Conservation (phyloP, 2,329 filamentous ascomycete species). For the Cercospora nicotianae region DNA sequence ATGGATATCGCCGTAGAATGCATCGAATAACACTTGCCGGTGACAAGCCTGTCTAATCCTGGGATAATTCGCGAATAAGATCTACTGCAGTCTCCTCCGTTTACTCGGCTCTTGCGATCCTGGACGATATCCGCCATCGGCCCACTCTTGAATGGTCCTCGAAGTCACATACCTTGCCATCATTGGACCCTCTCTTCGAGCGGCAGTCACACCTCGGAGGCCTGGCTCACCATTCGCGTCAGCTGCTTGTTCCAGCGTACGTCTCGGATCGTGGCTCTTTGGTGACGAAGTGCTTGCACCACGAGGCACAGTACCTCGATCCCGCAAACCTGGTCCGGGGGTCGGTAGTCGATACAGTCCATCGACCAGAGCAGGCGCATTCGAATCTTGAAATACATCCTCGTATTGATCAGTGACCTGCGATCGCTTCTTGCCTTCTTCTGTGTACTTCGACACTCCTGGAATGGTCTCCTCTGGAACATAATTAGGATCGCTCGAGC, state of each 20-base stretch:
- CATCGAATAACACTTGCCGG: constrained; percentile 21
- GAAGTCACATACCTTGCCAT: background rate
- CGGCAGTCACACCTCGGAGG: background rate
- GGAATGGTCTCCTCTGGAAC: background rate
- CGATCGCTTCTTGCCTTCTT: background rate
- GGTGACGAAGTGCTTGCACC: background rate
- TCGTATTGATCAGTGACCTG: background rate
- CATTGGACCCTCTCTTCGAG: background rate
- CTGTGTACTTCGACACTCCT: background rate
- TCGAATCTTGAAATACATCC: background rate
- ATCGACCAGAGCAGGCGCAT: background rate
- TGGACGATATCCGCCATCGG: background rate
- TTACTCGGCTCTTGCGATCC: background rate
- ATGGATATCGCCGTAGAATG: constrained; percentile 19
- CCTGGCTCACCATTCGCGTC: background rate
- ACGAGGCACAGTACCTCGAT: background rate
- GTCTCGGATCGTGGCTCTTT: background rate
- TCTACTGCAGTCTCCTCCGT: background rate
- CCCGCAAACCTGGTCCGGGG: background rate
- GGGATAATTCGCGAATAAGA: background rate
- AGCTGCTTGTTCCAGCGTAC: background rate
- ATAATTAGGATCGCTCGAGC: background rate
- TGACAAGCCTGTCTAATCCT: constrained; percentile 12
- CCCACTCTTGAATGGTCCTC: background rate
- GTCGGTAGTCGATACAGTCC: background rate